Evolutionary conservation across 768 basidiomycete species (phyloP).

Genomic region (Suillus lakei): DNA sequence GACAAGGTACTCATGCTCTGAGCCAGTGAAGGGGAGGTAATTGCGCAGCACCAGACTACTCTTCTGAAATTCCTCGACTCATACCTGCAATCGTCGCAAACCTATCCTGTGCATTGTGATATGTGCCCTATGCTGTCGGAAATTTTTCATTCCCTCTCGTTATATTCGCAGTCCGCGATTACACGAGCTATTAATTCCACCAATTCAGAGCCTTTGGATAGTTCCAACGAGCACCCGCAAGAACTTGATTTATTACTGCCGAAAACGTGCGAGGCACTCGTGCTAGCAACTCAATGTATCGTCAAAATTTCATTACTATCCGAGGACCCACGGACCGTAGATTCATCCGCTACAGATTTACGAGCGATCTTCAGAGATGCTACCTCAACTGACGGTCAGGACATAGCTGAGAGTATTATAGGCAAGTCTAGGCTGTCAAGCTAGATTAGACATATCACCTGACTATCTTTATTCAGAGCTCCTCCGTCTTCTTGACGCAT

Average conservation of each 20-base stretch:
- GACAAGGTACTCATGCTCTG: conserved; percentile 19
- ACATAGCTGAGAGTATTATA: conserved; percentile 59
- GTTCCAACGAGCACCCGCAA: conserved; percentile 24
- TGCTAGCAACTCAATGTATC: conserved; percentile 79
- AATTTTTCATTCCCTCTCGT: conserved; percentile 62
- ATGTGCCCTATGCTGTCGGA: conserved; percentile 64
- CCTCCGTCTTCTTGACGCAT: conserved; percentile 74
- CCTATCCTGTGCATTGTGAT: conserved; percentile 41
- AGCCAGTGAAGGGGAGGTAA: conserved; percentile 65
- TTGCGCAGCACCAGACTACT: conserved; percentile 87
- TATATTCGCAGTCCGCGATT: conserved; percentile 61
- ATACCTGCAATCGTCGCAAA: conserved; percentile 64
- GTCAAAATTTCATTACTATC: conserved; percentile 57
- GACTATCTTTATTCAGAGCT: conserved; percentile 52
- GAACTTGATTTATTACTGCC: conserved; percentile 74
- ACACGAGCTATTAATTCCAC: conserved; percentile 45
- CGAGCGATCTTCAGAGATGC: conserved; percentile 51
- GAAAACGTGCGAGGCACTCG: conserved; percentile 79
- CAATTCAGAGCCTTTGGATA: conserved; percentile 16
- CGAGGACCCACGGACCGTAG: conserved; percentile 37
- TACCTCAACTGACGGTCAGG: conserved; percentile 43
- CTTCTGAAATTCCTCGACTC: conserved; percentile 88
- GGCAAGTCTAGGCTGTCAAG: conserved; percentile 44
- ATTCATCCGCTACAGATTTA: conserved; percentile 18
- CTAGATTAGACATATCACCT: background rate